Base-by-base conservation (phyloP, 176 grass and related monocot species). In the Ensete glaucum region DNA sequence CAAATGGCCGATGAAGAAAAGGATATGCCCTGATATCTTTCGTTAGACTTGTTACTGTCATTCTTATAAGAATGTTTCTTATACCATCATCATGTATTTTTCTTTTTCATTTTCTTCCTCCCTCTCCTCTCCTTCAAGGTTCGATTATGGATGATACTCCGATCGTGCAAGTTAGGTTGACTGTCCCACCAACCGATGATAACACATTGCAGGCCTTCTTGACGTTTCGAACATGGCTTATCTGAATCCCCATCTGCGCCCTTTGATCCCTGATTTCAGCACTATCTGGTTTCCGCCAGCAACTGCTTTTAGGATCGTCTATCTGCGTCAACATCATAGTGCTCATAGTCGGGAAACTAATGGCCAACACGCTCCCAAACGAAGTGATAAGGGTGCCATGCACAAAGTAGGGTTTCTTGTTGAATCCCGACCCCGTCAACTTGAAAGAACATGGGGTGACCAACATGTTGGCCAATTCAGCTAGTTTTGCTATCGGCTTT, bases 341-440 rank as follows among this genome's bases (percentile, higher is more conserved):
- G 5, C 12, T 68, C 21, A 26, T 43, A 2, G 27, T 3, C 1
- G 71, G 71, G 12, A 26, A 13, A 25, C 23, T 73, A 1, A 15
- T 55, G 15, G 50, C 71, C 1, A 55, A 22, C 8, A 7, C n/a
- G 25, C 52, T 73, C 0, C 71, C 71, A 0, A 16, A 52, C 0
- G 55, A 73, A 27, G 2, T 9, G 22, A 10, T 73, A 9, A 54
- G 50, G 15, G 25, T 73, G 1, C 71, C 71, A 11, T 53, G 50
- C 1, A 73, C 51, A 2, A 26, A n/a, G 10, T 52, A 43, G 43
- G 21, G 20, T 17, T 49, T 71, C n/a, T 71, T 43, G 6, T 9
- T 53, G 9, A 71, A 71, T 71, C 69, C 69, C 1, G 43, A 43
- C 8, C 69, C 69, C 16, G 52, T 71, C 69, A 71, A 71, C 20